Base-by-base conservation (phyloP, 306 rosid species). In the Begonia fuchsioides region DNA sequence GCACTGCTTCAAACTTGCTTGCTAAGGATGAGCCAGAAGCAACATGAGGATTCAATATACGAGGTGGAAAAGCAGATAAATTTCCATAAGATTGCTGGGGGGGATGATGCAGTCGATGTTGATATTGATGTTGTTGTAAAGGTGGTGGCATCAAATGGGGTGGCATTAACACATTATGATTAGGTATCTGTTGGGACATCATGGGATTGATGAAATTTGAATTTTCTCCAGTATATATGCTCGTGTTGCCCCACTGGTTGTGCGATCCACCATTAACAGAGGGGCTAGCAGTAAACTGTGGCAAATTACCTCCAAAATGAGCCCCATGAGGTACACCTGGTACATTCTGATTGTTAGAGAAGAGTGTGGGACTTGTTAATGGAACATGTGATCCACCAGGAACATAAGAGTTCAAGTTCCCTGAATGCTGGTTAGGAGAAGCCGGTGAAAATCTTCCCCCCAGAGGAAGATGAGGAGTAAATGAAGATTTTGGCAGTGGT, bases 1-100 rank as follows among this genome's bases (percentile, higher is more conserved):
- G 71, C 86, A 82, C 70, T 61, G 76, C 84, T 19, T 88, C 97
- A 59, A 68, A 84, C 67, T 79, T 78, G 70, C 63, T 69, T 72
- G 72, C 51, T 71, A 68, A 39, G 53, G 93, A 83, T 13, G 75
- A 72, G 56, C 93, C 85, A 45, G 69, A 52, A 38, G 94, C 68
- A 53, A 70, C 65, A 69, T 72, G 76, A 17, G 76, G 67, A 47
- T 74, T 81, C 38, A 61, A 59, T 18, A 60, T 43, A 52, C 72
- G 86, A 26, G 86, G 45, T 41, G 66, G 86, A 60, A 78, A 67
- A 43, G 73, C 80, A 0, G 74, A 38, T 54, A 72, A 43, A 56
- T 76, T 72, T 46, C 65, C 80, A n/a, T 58, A 60, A 38, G 86
- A 62, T 38, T 70, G 76, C 65, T 64, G 86, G 50, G 49, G 67